Evolutionary conservation across 2,329 filamentous ascomycete genomes (phyloP), one percentile per base, ranked within the genome.

Genomic region (Penicillium sp.): DNA sequence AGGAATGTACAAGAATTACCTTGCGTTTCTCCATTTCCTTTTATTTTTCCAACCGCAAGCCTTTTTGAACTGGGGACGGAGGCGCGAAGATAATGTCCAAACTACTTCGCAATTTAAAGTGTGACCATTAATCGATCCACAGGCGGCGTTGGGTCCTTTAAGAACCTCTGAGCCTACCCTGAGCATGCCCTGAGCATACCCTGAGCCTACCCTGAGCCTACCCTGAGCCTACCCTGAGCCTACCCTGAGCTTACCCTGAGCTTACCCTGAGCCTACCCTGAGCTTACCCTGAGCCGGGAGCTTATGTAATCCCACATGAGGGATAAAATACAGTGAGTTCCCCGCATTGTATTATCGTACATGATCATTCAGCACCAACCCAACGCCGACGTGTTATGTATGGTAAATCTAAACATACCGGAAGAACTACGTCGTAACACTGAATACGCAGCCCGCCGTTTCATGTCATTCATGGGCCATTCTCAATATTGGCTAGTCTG

Each of bases 331-430:
- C 40, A 26, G 26, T 11, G 26, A 30, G 40, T 30, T 43, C 40
- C 27, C 40, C 40, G 40, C 40, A 16, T 43, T 43, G 40, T 43
- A 43, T 43, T 43, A 26, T 43, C 40, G 26, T 43, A 43, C 40
- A 30, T 43, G n/a, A 16, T 43, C 40, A 43, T 30, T 40, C 40
- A 27, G 40, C 7, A 43, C 40, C 40, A 43, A 30, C 40, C 40
- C 26, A 27, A 43, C 36, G 27, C 40, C 27, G 8, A 43, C 26
- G 10, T 43, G 40, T 43, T 10, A 43, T 43, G 40, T 43, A 43
- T 43, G 40, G 40, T 43, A 43, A 43, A 43, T 2, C 6, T 41
- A 7, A 43, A 29, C 40, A 43, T 43, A 43, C 40, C 40, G 40
- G 40, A 43, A 43, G 23, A 43, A 43, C 40, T 43, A 14, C 18